A percentile compares a stretch with the other conserved stretches of the same genome.
Conservation (phyloP, 306 rosid species). For the Arachis hypogaea region DNA sequence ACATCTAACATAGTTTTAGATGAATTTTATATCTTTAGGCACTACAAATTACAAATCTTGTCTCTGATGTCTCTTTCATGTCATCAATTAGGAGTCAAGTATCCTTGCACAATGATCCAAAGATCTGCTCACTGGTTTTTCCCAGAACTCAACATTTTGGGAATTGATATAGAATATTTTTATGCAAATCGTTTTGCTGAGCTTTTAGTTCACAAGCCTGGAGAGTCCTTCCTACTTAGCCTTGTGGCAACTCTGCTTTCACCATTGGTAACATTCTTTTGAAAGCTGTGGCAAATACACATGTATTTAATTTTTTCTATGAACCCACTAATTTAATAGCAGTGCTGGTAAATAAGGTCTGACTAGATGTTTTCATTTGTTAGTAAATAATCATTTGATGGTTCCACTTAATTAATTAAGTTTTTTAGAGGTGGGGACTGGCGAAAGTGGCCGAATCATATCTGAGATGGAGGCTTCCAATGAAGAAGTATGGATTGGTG, state of each 20-base stretch:
- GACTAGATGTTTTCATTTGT: too few species aligned
- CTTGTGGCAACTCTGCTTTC: conserved; percentile 53
- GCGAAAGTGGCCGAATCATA: conserved; percentile 42
- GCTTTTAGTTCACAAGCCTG: conserved; percentile 61
- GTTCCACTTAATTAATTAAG: background rate
- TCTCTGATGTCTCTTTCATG: background rate
- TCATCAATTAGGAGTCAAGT: conserved; percentile 34
- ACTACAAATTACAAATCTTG: background rate
- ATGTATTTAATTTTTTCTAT: too few species aligned
- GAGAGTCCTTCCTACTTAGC: conserved; percentile 42
- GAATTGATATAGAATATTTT: conserved; percentile 41
- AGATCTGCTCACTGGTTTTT: conserved; percentile 51
- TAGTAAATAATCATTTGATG: too few species aligned
- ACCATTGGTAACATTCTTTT: conserved; percentile 51
- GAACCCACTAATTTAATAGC: too few species aligned
- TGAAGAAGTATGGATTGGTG: conserved; percentile 49
- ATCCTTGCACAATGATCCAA: conserved; percentile 54
- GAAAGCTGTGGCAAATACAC: background rate
- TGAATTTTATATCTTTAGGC: too few species aligned
- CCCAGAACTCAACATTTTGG: conserved; percentile 44
- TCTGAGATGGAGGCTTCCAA: conserved; percentile 55
- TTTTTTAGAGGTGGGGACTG: conserved; percentile 56
- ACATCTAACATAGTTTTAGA: too few species aligned
- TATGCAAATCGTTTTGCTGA: conserved; percentile 53
- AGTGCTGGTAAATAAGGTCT: too few species aligned